Evolutionary conservation across 148 eudicot species (phyloP), one percentile per base, ranked within the genome.

Genomic region (Mesembryanthemum crystallinum): DNA sequence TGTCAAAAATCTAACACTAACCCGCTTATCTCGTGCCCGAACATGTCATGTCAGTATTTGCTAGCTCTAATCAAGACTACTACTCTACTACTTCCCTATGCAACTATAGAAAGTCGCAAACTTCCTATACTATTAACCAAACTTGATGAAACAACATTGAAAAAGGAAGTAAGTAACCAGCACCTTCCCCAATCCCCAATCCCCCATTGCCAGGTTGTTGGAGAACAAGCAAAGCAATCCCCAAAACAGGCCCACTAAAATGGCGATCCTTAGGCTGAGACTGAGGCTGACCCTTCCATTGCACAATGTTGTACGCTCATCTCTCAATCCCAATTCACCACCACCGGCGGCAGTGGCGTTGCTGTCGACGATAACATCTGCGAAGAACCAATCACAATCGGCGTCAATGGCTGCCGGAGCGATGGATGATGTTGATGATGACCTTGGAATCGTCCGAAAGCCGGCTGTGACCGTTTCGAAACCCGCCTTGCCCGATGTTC

Each of bases 401-500:
- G 20, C 78, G 29, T 21, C 78, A 0, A 32, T 69, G 12, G 21
- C 52, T 71, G 52, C 82, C 27, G 72, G 60, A 4, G 23, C 86
- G 1, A 81, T 73, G 9, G 78, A 67, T 9, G 78, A 67, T 9
- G 79, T 39, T 3, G 78, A 58, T 3, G 70, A 39, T 6, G 65
- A 70, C 49, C 54, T 76, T 37, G 67, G 74, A 29, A 49, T 77
- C 20, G 75, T 45, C 27, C 76, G 65, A 18, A 24, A n/a, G 14
- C 43, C 75, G 28, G 2, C 80, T 8, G 63, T 72, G 11, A 65
- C 76, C 24, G 77, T 64, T 4, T 8, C 82, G 9, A 82, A 76
- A 62, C 73, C 78, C 13, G 65, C 55, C 1, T 4, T 73, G 33
- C 87, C 89, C 21, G 45, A 71, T 72, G 60, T 83, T 64, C 94